Conservation (phyloP, 306 rosid genomes). For the Myrica gale region DNA sequence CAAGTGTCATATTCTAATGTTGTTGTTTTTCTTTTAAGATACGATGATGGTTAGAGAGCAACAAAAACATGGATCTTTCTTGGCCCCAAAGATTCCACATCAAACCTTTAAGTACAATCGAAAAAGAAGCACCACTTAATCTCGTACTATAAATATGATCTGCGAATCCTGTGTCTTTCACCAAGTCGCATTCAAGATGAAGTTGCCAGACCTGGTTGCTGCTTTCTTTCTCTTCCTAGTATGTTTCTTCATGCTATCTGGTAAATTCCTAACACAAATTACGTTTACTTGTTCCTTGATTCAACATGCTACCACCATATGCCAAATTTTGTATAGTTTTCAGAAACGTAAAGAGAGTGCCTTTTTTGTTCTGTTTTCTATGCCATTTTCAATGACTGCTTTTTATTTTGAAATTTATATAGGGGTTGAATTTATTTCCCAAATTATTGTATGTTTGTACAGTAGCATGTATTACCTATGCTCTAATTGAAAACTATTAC, state of each 20-base stretch:
- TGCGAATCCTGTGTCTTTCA: constrained; percentile 8
- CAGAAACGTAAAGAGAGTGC: neutral
- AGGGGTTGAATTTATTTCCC: too few relatives aligned
- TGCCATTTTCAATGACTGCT: neutral
- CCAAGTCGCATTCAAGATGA: constrained; percentile 42
- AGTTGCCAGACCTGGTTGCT: constrained; percentile 26
- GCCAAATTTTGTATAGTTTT: neutral
- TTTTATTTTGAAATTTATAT: too few relatives aligned
- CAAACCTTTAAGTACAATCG: constrained; percentile 58
- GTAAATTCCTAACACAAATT: constrained; percentile 34
- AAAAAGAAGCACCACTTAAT: constrained; percentile 34
- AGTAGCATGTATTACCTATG: neutral
- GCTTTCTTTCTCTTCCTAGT: constrained; percentile 34
- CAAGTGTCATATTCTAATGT: constrained; percentile 28
- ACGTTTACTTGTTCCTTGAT: neutral
- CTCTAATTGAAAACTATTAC: neutral
- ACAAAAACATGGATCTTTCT: constrained; percentile 29
- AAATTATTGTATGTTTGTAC: neutral
- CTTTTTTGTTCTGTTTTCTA: neutral
- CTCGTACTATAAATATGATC: constrained; percentile 15
- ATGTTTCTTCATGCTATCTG: constrained; percentile 35
- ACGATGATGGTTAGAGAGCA: constrained; percentile 29
- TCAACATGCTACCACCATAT: neutral
- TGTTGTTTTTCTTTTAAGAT: constrained; percentile 28
- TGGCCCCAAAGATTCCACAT: constrained; percentile 43